Evolutionary conservation across 2,329 filamentous ascomycete genomes (phyloP).

Genomic region (Metarhizium guizhouense): DNA sequence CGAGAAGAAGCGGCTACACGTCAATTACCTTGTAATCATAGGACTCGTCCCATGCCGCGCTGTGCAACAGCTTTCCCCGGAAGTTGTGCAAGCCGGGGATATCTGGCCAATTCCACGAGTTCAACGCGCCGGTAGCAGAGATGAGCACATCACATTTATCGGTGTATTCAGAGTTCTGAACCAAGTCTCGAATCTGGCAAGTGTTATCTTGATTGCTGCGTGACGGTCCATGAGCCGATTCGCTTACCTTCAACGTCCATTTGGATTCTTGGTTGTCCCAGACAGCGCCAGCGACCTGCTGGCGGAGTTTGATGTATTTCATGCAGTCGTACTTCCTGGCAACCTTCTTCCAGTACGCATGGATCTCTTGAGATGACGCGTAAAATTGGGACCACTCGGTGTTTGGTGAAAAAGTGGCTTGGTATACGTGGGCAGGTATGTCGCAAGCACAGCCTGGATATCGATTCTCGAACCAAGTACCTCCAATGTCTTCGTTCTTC

Average conservation of each 20-base stretch:
- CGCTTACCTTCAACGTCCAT: neutral
- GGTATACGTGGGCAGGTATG: neutral
- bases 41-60: too few species aligned
- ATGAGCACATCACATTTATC: too few species aligned
- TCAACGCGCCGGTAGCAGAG: too few species aligned
- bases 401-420: neutral
- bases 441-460: neutral
- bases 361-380: neutral
- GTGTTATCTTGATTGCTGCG: too few species aligned
- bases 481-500: neutral
- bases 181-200: too few species aligned
- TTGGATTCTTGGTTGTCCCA: neutral
- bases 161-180: too few species aligned
- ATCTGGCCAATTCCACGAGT: too few species aligned
- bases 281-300: neutral
- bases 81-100: too few species aligned
- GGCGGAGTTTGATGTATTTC: neutral
- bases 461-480: neutral
- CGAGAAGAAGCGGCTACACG: too few species aligned
- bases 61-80: too few species aligned
- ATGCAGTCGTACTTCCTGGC: neutral
- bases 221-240: neutral
- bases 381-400: neutral
- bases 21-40: too few species aligned
- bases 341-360: neutral